These are phyloP conservation scores for Sindora glabra DNA, from an alignment of 306 rosid species.

Conservation along the genomic window DNA sequence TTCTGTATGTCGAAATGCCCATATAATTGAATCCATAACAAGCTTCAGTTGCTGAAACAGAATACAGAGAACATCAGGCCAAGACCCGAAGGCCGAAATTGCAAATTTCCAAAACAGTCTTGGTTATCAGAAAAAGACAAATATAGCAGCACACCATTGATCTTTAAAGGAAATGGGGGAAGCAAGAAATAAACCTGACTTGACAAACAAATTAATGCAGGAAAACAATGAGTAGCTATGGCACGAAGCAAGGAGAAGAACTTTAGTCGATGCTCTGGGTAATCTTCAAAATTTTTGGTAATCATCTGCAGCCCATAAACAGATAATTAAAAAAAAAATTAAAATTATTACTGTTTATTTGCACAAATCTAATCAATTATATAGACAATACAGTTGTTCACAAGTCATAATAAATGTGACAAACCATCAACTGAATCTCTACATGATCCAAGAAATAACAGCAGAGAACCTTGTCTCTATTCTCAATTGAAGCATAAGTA, in stretches of 20 bases:
- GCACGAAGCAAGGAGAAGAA: conserved; percentile 95
- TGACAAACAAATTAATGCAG: conserved; percentile 78
- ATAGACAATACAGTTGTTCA: not conserved
- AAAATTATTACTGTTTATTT: not conserved
- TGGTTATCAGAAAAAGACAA: not conserved
- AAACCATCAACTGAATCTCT: not conserved
- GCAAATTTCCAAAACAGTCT: not conserved
- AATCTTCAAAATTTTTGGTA: conserved; percentile 88
- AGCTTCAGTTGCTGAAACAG: conserved; percentile 84
- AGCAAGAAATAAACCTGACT: conserved; percentile 57
- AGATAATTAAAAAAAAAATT: not conserved
- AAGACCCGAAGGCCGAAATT: not conserved
- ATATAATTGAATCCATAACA: conserved; percentile 92
- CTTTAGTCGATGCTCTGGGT: conserved; percentile 97
- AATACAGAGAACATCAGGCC: conserved; percentile 9
- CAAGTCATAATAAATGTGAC: not conserved
- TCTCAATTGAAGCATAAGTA: not conserved
- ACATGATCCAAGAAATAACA: too few relatives aligned
- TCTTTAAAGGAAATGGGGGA: not conserved
- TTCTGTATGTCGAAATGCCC: conserved; percentile 99
- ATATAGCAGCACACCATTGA: not conserved
- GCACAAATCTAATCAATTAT: not conserved
- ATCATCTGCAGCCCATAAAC: conserved; percentile 55
- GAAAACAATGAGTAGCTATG: conserved; percentile 88
- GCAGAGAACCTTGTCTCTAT: too few relatives aligned